Base-by-base conservation (phyloP, 1,284 basidiomycete species). In the Earliella scabrosa region DNA sequence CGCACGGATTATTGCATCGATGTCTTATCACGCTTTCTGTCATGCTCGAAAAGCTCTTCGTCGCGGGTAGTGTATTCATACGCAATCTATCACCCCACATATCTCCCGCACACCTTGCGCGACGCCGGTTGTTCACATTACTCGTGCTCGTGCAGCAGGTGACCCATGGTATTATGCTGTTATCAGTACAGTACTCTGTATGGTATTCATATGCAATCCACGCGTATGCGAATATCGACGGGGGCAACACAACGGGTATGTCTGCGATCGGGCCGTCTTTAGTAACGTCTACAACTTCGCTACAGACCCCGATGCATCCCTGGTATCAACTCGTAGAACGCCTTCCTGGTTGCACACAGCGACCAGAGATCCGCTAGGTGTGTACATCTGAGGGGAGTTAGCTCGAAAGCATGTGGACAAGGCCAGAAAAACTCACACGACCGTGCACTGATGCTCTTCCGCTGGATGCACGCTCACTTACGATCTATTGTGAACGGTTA, bases 331-430 rank as follows among this genome's bases (percentile, higher is more conserved):
- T 32, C 89, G 81, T 14, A 90, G 74, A 2, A 90, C 90, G 3
- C 94, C 93, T 76, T 96, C 94, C 70, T 97, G 94, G 20, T 85
- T 83, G 31, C 86, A 88, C 9, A 90, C 82, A 11, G 93, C 94
- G 16, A 95, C 78, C 20, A 96, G 76, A 10, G 72, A 81, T 4
- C 94, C 93, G 21, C 77, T 73, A 32, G 80, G 80, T 6, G 89
- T 86, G 69, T 92, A 95, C 64, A 95, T 74, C 90, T 92, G 53
- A n/a, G 38, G 36, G 27, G 35, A 4, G 9, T n/a, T n/a, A n/a
- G n/a, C n/a, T n/a, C n/a, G n/a, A n/a, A n/a, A n/a, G n/a, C n/a
- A 31, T 31, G 29, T 31, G 29, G 13, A 13, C 6, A 13, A 31
- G 6, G 29, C 13, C 29, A 31, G 29, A n/a, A n/a, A n/a, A n/a